These are phyloP conservation scores for Aspergillus nanangensis DNA, from an alignment of 495 filamentous ascomycete species.

Conservation along the genomic window DNA sequence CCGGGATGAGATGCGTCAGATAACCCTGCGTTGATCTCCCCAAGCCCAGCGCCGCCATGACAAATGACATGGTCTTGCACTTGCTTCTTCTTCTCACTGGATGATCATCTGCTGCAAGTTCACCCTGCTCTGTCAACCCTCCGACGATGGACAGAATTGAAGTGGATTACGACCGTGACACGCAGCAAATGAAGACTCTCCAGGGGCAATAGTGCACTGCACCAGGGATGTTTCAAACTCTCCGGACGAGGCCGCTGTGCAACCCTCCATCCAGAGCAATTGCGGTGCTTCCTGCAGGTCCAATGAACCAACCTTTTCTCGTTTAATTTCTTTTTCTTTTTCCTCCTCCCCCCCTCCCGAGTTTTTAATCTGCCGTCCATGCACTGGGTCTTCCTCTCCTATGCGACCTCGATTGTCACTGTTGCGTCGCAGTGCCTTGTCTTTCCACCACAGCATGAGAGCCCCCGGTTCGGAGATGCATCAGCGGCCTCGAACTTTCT, in stretches of 20 bases:
- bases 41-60: too few species aligned
- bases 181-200: neutral
- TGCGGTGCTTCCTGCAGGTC: too few species aligned
- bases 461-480: neutral
- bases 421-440: neutral
- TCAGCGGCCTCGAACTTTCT: neutral
- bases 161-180: too few species aligned
- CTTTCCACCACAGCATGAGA: neutral
- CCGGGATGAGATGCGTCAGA: too few species aligned
- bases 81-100: too few species aligned
- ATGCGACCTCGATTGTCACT: neutral
- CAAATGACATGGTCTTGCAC: too few species aligned
- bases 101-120: too few species aligned
- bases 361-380: neutral
- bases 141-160: too few species aligned
- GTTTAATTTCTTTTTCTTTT: neutral
- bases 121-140: too few species aligned
- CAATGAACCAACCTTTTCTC: too few species aligned
- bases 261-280: too few species aligned
- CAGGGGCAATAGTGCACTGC: neutral
- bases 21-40: too few species aligned
- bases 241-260: neutral
- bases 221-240: neutral
- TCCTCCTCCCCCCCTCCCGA: neutral
- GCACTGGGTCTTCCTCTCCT: neutral